A percentile compares a stretch with the other conserved stretches of the same genome.
Evolutionary conservation across 306 rosid species (phyloP).

Genomic region (Trichosanthes truncata): DNA sequence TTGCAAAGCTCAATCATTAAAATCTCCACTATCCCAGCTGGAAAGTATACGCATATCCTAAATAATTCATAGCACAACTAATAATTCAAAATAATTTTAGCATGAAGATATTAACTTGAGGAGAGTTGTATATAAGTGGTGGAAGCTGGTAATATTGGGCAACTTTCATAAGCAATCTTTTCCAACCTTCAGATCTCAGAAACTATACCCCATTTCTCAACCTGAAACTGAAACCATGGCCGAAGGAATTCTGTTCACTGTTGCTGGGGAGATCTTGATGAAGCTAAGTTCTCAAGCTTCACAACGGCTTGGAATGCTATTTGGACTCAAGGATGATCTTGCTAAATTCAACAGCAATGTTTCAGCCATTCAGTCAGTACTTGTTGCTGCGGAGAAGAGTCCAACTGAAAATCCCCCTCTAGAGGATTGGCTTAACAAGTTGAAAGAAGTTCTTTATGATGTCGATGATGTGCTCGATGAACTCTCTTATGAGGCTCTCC

Average conservation of each 20-base stretch:
- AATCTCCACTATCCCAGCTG: too few relatives aligned
- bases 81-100: too few relatives aligned
- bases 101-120: too few relatives aligned
- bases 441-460: background rate
- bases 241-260: background rate
- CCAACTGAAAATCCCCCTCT: background rate
- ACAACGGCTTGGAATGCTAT: background rate
- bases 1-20: too few relatives aligned
- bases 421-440: background rate
- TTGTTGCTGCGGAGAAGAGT: background rate
- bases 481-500: background rate
- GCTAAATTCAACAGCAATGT: background rate
- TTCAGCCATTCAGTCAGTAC: background rate
- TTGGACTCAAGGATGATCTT: background rate
- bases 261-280: background rate
- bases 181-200: too few relatives aligned
- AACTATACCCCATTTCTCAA: background rate
- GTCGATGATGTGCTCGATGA: background rate
- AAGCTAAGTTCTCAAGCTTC: background rate
- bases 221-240: background rate
- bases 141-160: too few relatives aligned
- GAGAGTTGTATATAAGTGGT: too few relatives aligned
- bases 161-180: too few relatives aligned
- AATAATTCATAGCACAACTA: too few relatives aligned
- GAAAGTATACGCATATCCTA: too few relatives aligned